Evolutionary conservation across 2,329 filamentous ascomycete species (phyloP), one percentile per base, ranked within the genome.

Genomic region (Pseudonectria foliicola): DNA sequence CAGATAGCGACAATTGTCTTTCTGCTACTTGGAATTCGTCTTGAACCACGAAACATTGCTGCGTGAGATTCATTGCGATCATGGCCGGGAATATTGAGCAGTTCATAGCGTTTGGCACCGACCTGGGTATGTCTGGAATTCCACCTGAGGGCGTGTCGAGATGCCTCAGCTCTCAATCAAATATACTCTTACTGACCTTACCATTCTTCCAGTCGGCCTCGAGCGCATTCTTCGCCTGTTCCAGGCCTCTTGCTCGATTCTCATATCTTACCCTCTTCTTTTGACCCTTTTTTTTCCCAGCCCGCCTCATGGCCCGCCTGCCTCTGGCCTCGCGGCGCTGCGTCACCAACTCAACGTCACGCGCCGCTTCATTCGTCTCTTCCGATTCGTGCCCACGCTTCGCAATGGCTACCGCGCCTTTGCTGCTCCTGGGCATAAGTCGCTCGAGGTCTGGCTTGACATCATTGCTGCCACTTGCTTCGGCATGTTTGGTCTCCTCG

Each of bases 401-500:
- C 53, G 63, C 15, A 54, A 61, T 3, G 73, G 77, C 2, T 70
- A 67, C 51, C 50, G 53, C 3, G 50, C 65, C 21, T 74, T 66
- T 46, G 27, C 39, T 4, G 31, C 55, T 5, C 33, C 56, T 4
- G 38, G 44, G 6, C 29, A 46, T 8, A 52, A 50, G 26, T 41
- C 44, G 23, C 40, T 60, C 25, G 67, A 62, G 33, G 54, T 47
- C 16, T 70, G 61, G 60, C 61, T 84, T 3, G 73, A 77, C 25
- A 61, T 80, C 5, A 59, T 70, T 12, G 68, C 71, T 32, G 73
- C 70, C 58, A 71, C 71, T 6, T 77, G 77, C 48, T 67, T 80
- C 33, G 81, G 80, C 31, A 61, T 82, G 39, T 86, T 85, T 53
- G 71, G 82, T 36, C 60, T 83, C 14, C 63, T 85, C 39, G 83